These are phyloP conservation scores for Termitomyces sp. DNA, from an alignment of 768 basidiomycete species.

Conservation along the genomic window DNA sequence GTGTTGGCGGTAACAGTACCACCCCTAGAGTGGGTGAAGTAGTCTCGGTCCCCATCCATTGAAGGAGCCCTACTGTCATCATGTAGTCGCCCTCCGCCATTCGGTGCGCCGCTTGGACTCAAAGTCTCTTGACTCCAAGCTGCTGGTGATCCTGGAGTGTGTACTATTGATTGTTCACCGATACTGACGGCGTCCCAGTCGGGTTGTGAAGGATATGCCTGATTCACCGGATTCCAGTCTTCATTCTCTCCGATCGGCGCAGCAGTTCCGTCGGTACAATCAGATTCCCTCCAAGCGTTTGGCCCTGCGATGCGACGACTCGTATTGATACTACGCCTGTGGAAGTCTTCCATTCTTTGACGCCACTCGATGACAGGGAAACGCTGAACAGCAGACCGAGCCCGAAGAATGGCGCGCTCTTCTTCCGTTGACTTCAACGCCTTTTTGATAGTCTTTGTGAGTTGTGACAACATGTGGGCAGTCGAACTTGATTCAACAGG, in stretches of 20 bases:
- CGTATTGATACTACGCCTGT: constrained; percentile 72
- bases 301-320: constrained; percentile 68
- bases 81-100: constrained; percentile 29
- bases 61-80: constrained; percentile 42
- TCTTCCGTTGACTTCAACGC: constrained; percentile 88
- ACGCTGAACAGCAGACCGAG: constrained; percentile 90
- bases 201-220: constrained; percentile 64
- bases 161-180: constrained; percentile 34
- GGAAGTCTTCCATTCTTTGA: constrained; percentile 93
- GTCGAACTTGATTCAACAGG: constrained; percentile 93
- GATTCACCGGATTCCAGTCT: constrained; percentile 75
- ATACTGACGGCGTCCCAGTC: constrained; percentile 73
- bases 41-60: constrained; percentile 51
- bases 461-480: constrained; percentile 90
- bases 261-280: constrained; percentile 49
- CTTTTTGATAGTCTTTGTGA: constrained; percentile 93
- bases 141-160: constrained; percentile 53
- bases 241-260: constrained; percentile 62
- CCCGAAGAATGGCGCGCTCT: constrained; percentile 89
- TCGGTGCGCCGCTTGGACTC: constrained; percentile 36
- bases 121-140: constrained; percentile 62
- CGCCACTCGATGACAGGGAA: constrained; percentile 99
- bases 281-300: constrained; percentile 77
- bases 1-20: constrained; percentile 24
- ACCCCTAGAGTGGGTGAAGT: constrained; percentile 37